phyloP scores from a whole-genome alignment of 2,329 filamentous ascomycete species.

The Pseudocercospora fuligena region DNA sequence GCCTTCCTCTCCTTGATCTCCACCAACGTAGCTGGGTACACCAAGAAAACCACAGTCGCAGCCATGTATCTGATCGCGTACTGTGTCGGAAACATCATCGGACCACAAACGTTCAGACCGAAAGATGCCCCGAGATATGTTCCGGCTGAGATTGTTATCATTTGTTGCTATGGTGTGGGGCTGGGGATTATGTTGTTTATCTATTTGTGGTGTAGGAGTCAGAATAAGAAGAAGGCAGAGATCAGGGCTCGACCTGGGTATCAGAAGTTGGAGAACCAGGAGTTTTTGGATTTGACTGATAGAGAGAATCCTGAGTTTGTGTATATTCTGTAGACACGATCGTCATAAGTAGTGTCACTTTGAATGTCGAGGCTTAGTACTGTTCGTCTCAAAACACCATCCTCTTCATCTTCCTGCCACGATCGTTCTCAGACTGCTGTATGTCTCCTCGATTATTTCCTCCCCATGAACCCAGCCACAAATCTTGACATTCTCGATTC shows the following conservation, averaged over 20 bases:
- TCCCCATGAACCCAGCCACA: too few species aligned
- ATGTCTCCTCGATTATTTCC: too few species aligned
- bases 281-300: slow-evolving; percentile 68
- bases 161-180: slow-evolving; percentile 62
- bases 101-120: slow-evolving; percentile 60
- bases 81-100: slow-evolving; percentile 51
- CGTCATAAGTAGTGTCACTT: not conserved
- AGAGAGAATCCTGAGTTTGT: slow-evolving; percentile 66
- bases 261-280: slow-evolving; percentile 67
- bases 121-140: slow-evolving; percentile 64
- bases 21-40: slow-evolving; percentile 64
- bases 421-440: too few species aligned
- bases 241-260: slow-evolving; percentile 61
- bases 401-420: too few species aligned
- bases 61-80: slow-evolving; percentile 60
- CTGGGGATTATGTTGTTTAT: slow-evolving; percentile 64
- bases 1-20: slow-evolving; percentile 66
- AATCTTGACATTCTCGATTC: too few species aligned
- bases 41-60: slow-evolving; percentile 64
- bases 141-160: slow-evolving; percentile 67
- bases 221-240: slow-evolving; percentile 64
- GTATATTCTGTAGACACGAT: slow-evolving; percentile 46
- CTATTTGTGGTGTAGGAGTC: slow-evolving; percentile 62
- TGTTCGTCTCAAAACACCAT: too few species aligned
- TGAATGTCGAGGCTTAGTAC: not conserved